Base-by-base conservation (phyloP, 306 rosid genomes). In the Inga leiocalycina region DNA sequence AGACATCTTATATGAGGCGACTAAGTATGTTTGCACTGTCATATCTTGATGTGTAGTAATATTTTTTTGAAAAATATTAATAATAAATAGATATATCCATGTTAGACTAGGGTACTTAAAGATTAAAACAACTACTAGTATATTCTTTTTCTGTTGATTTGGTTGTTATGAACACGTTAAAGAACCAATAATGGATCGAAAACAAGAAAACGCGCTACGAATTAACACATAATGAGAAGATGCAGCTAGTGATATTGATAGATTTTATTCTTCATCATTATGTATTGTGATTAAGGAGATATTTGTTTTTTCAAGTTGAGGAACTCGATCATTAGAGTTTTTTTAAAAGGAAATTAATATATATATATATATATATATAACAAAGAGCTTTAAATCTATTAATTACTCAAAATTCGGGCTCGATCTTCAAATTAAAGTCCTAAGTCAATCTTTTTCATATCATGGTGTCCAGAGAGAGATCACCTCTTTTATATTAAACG, bases 221-320 rank as follows among this genome's bases (percentile, higher is more conserved):
- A 27, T 11, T 61, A 8, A 59, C 8, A 4, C 69, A 64, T 1
- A 27, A 64, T 0, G 69, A 64, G 39, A 30, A 64, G 39, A 12
- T 13, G 39, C 19, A 4, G 39, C 17, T 30, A 5, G 19, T 64
- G 6, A 10, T 62, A 62, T 10, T 61, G 34, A 57, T 57, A 57
- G 30, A 57, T 20, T 57, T n/a, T 57, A 54, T 19, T 54, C 22
- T 54, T 54, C 22, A 54, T 54, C n/a, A 19, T 20, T 49, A 3
- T 57, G 30, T 57, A n/a, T 57, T 84, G 80, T 81, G 9, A 20
- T 57, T 77, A 82, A 67, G 81, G 89, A 32, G 20, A 65, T 16
- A 30, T 65, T 65, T 4, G 27, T 22, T 65, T 32, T 62, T 13
- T 12, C 16, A 10, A 10, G 66, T 11, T 61, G 6, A 27, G 15